phyloP scores from a whole-genome alignment of 768 basidiomycete species.

The Leucosporidium scottii region DNA sequence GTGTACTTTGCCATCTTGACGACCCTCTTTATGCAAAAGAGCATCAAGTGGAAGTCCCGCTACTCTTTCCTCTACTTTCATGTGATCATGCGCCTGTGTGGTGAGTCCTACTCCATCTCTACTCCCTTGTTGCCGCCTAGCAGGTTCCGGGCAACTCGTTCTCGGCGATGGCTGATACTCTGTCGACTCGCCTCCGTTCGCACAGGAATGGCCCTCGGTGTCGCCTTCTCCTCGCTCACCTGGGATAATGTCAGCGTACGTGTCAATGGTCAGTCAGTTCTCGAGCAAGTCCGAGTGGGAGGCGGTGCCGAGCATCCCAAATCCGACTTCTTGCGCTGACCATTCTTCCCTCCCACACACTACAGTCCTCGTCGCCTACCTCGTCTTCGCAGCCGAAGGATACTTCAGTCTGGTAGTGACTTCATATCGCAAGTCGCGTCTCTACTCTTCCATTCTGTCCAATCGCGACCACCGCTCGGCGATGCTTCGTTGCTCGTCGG shows the following conservation, averaged over 20 bases:
- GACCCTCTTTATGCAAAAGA: conserved; percentile 19
- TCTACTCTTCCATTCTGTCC: no score
- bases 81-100: not conserved
- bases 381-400: conserved; percentile 33
- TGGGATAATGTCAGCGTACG: not conserved
- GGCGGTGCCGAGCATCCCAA: no score
- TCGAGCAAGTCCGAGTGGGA: no score
- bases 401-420: conserved; percentile 34
- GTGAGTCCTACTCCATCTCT: not conserved
- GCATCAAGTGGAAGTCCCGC: conserved; percentile 29
- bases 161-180: not conserved
- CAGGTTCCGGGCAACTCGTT: no score
- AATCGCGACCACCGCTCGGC: no score
- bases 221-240: not conserved
- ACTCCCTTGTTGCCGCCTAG: no score
- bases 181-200: not conserved
- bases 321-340: no score
- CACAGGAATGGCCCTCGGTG: not conserved
- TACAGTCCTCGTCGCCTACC: conserved; percentile 30
- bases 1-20: conserved; percentile 21
- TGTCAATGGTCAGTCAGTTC: conserved; percentile 14
- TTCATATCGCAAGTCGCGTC: conserved; percentile 11
- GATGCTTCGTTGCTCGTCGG: no score
- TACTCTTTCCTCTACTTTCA: not conserved
- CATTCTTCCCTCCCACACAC: no score